Conservation (phyloP, 352 stramenopile species). For the Globisporangium camurandrum region DNA sequence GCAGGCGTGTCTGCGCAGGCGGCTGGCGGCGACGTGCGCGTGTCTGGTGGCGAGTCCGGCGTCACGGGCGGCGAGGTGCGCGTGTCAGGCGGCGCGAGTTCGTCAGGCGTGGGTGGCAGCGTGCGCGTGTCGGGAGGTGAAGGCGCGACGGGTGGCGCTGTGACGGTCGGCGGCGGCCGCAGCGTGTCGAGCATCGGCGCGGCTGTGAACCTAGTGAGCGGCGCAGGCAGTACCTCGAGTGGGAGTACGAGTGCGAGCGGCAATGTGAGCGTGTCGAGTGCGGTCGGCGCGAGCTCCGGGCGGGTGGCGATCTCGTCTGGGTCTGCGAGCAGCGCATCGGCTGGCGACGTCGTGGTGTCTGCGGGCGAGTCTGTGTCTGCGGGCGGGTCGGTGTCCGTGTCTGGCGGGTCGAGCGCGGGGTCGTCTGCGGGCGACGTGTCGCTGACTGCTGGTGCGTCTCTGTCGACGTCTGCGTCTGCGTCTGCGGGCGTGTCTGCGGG, state of each 20-base stretch:
- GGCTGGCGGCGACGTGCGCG: neutral
- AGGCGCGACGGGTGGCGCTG: constrained; percentile 18
- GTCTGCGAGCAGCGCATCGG: neutral
- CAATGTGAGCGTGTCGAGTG: constrained; percentile 12
- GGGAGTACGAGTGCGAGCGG: neutral
- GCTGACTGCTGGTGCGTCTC: neutral
- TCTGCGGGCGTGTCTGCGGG: neutral
- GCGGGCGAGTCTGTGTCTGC: constrained; percentile 1
- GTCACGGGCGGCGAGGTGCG: neutral
- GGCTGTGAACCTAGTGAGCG: constrained; percentile 8
- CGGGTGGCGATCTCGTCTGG: constrained; percentile 2
- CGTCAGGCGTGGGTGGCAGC: constrained; percentile 1
- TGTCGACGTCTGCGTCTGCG: constrained; percentile 1
- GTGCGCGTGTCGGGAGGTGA: constrained; percentile 7
- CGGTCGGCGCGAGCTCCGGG: neutral
- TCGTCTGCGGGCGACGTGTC: constrained; percentile 1
- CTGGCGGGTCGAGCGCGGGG: constrained; percentile 4
- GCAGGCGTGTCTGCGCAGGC: neutral
- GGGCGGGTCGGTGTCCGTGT: constrained; percentile 6
- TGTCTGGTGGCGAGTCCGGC: constrained; percentile 1
- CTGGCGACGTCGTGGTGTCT: neutral
- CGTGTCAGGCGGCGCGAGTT: neutral
- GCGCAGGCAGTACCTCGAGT: constrained; percentile 5
- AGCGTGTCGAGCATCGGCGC: constrained; percentile 8
- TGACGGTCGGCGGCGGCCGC: constrained; percentile 14